Conservation (phyloP, 2,329 filamentous ascomycete species). For the Tolypocladium tropicale region DNA sequence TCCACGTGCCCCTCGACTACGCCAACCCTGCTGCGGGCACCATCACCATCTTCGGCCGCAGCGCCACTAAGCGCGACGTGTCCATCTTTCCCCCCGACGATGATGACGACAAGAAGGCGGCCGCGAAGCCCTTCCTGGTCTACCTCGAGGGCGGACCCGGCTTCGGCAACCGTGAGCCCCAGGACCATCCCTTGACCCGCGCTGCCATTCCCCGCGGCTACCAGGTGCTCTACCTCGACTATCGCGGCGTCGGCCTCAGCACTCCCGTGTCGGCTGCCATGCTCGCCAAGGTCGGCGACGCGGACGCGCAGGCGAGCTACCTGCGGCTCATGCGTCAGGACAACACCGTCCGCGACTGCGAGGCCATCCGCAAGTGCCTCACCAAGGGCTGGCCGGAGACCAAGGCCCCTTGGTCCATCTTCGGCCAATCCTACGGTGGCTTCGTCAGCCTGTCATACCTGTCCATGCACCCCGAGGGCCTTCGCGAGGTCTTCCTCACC, state of each 20-base stretch:
- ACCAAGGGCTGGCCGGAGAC: constrained; percentile 58
- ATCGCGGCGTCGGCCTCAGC: constrained; percentile 80
- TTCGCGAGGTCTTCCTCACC: constrained; percentile 75
- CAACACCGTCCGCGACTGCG: constrained; percentile 80
- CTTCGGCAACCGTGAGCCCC: constrained; percentile 63
- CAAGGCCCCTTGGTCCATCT: constrained; percentile 71
- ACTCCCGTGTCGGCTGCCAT: constrained; percentile 67
- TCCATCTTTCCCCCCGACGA: constrained; percentile 40
- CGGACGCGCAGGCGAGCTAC: constrained; percentile 64
- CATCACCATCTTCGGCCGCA: constrained; percentile 70
- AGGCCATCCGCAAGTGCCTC: constrained; percentile 70
- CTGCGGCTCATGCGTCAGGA: constrained; percentile 81
- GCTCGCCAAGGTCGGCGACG: constrained; percentile 33
- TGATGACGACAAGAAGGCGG: constrained; percentile 7
- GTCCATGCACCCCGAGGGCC: constrained; percentile 64
- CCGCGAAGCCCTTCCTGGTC: constrained; percentile 48
- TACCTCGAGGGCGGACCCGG: constrained; percentile 85
- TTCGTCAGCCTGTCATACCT: constrained; percentile 81
- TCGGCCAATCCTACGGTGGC: constrained; percentile 88
- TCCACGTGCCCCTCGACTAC: constrained; percentile 78
- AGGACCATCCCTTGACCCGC: constrained; percentile 62
- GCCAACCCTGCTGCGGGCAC: constrained; percentile 45
- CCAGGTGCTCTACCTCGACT: constrained; percentile 78
- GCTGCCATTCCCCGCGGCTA: constrained; percentile 70
- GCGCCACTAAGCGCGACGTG: constrained; percentile 55